Conservation (phyloP, 176 grass and related monocot genomes). For the Oryza brachyantha region DNA sequence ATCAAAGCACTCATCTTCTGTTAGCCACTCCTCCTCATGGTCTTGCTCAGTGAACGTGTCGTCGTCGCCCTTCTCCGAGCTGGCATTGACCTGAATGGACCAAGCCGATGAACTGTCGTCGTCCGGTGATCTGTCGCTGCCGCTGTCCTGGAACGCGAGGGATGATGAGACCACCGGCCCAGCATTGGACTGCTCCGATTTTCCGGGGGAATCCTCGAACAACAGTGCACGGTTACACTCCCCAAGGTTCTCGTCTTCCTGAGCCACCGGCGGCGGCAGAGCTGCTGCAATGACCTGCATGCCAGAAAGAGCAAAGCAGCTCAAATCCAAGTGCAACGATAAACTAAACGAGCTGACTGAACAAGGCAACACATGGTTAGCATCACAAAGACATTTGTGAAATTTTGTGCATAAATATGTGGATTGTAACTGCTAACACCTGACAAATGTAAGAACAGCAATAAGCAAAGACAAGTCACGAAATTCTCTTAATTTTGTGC, state of each 20-base stretch:
- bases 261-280: neutral
- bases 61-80: slow-evolving; percentile 46
- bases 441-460: neutral
- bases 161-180: slow-evolving; percentile 32
- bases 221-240: slow-evolving; percentile 54
- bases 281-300: slow-evolving; percentile 33
- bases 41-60: slow-evolving; percentile 38
- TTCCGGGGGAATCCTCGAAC: slow-evolving; percentile 84
- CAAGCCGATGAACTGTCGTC: slow-evolving; percentile 63
- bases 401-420: neutral
- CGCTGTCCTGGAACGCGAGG: slow-evolving; percentile 26
- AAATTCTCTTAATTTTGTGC: too few relatives aligned
- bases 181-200: slow-evolving; percentile 33
- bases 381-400: neutral
- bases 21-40: slow-evolving; percentile 16
- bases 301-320: neutral
- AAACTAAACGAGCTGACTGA: neutral
- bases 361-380: neutral
- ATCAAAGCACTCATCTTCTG: slow-evolving; percentile 36
- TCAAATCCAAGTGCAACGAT: neutral
- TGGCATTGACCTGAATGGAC: slow-evolving; percentile 70
- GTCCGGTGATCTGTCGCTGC: slow-evolving; percentile 33
- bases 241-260: slow-evolving; percentile 21
- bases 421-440: neutral
- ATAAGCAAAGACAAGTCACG: neutral